Base-by-base conservation (phyloP, 306 rosid species). In the Rosa rugosa region DNA sequence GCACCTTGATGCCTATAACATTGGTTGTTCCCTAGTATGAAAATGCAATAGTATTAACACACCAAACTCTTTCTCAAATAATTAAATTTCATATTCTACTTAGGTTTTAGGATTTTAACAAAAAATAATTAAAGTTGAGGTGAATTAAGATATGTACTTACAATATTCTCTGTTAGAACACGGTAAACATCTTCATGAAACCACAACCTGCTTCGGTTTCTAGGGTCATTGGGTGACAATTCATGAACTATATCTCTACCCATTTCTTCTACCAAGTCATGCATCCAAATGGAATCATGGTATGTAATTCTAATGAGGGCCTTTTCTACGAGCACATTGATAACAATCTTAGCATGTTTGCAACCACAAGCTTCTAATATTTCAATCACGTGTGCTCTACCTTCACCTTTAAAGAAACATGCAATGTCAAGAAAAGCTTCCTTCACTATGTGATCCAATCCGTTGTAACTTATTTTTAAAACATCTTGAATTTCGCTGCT, bases 371-470 rank as follows among this genome's bases (percentile, higher is more conserved):
- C 27, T 27, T 27, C 27, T 27, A 27, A 27, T 27, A 27, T 27
- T 27, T 27, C 27, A 0, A 0, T 27, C 27, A 27, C 27, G 27
- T 27, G 27, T 27, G 27, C 27, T 0, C 27, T 27, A 27, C 27
- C 27, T 27, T 27, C 27, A 4, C 80, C 87, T 18, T 41, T 75
- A 8, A 86, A 81, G 77, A 86, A 86, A 42, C 81, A 83, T 56
- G 89, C 86, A 70, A 86, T 57, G 64, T 80, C 4, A 77, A 86
- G 83, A 18, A 83, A 83, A 22, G 78, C 79, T 8, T 75, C 69
- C 2, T 71, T 31, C 36, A 31, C 47, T 14, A 40, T 1, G 16
- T 56, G 79, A 9, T 86, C 83, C 80, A 86, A 70, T 46, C 65
- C 66, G 31, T 65, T 67, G 59, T 20, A 86, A 70, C 84, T 86